Evolutionary conservation across 1,284 basidiomycete species (phyloP).

Genomic region (Neonothopanus nambi): DNA sequence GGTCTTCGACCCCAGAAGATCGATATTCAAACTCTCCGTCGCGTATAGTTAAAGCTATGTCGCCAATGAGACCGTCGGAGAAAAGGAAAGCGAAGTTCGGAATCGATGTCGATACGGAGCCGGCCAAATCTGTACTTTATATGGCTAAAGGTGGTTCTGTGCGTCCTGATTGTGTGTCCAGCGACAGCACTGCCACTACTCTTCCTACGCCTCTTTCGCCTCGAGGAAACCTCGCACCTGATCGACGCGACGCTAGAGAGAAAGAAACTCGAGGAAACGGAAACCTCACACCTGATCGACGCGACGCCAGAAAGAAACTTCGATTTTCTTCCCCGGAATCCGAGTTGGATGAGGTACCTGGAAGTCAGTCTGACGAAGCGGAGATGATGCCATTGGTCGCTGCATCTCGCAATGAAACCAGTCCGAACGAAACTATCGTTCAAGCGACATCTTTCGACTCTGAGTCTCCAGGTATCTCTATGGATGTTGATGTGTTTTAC

Average conservation of each 20-base stretch:
- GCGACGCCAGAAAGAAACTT: slow-evolving; percentile 31
- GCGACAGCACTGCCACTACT: not conserved
- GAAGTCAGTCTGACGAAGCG: slow-evolving; percentile 68
- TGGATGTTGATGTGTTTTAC: slow-evolving; percentile 29
- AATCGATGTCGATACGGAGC: slow-evolving; percentile 22
- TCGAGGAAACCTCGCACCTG: too few relatives aligned
- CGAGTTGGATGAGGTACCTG: slow-evolving; percentile 44
- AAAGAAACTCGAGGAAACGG: too few relatives aligned
- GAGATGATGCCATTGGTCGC: slow-evolving; percentile 50
- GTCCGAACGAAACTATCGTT: slow-evolving; percentile 31
- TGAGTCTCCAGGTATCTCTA: slow-evolving; percentile 9
- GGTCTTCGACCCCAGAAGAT: not conserved
- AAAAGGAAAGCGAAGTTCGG: slow-evolving; percentile 35
- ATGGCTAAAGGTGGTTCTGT: not conserved
- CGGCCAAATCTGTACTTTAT: not conserved
- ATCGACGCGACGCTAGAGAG: too few relatives aligned
- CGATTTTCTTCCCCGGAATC: slow-evolving; percentile 33
- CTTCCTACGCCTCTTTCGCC: slow-evolving; percentile 21
- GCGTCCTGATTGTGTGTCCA: not conserved
- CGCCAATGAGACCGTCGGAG: slow-evolving; percentile 15
- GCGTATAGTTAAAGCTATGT: not conserved
- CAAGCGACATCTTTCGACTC: slow-evolving; percentile 23
- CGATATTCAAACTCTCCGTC: not conserved
- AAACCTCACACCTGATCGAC: slow-evolving; percentile 16
- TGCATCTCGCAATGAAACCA: slow-evolving; percentile 21